Evolutionary conservation across 2,329 filamentous ascomycete species (phyloP), one percentile per base, ranked within the genome.

Genomic region (Exserohilum turcica): DNA sequence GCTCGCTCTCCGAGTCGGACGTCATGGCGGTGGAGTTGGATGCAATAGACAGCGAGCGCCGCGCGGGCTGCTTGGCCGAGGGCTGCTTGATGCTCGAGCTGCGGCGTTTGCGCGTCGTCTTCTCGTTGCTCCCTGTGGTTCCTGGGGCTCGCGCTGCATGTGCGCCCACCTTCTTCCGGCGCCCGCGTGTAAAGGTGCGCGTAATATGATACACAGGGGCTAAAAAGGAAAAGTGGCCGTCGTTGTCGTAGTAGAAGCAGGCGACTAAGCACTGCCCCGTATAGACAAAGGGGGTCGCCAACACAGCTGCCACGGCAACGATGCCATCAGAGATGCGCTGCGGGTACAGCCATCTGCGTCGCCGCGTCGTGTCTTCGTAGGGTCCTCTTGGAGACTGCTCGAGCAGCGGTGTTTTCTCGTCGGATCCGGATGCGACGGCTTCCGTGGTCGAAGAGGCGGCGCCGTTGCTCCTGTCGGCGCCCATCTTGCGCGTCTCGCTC

Each of bases 181-280:
- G 72, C 49, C 72, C 71, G 31, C 74, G 70, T 36, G 71, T 69
- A 38, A 74, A 81, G 57, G 85, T 82, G 52, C 70, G 76, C 58
- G 76, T 73, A 21, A 93, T 78, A 67, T 83, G 87, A 68, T 84
- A 83, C 37, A 94, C 76, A 53, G 91, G 92, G 43, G 86, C 77
- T 53, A 94, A 76, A n/a, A 91, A 85, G 47, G 91, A 88, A 72
- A 96, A 96, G 44, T 81, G 81, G 44, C 91, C 91, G 52, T 89
- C 79, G 39, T 91, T 86, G 68, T 95, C 87, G 77, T 90, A 93
- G 76, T 90, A 93, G 65, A 97, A 88, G 70, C 84, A 92, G 60
- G 90, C 88, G 55, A 92, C 85, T 50, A 96, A 76, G 75, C 93
- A 97, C 43, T 92, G 84, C 15, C 88, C 90, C 1, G 93, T 93